These are phyloP conservation scores for Aspergillus fumigatiaffinis DNA, from an alignment of 2,329 filamentous ascomycete species.

Conservation along the genomic window DNA sequence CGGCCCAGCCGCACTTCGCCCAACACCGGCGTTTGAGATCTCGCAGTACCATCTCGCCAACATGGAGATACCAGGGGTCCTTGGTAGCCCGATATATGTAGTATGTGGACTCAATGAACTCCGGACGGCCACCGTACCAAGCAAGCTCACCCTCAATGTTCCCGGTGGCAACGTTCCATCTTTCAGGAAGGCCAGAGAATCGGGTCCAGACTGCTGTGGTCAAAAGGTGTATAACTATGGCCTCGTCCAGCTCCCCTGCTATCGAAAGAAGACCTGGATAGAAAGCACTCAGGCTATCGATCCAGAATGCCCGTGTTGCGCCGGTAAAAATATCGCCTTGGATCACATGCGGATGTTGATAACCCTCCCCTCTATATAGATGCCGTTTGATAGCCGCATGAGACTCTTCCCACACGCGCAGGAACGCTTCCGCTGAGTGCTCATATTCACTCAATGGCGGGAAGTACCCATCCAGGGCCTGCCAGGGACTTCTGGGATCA, in stretches of 20 bases:
- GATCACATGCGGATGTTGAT: constrained; percentile 86
- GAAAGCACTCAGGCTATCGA: constrained; percentile 92
- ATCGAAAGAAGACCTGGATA: constrained; percentile 85
- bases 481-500: constrained; percentile 39
- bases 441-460: constrained; percentile 60
- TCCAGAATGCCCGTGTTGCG: constrained; percentile 85
- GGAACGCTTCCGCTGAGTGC: constrained; percentile 72
- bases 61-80: constrained; percentile 94
- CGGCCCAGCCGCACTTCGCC: constrained; percentile 90
- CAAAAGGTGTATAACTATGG: constrained; percentile 81
- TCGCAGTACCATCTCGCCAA: constrained; percentile 88
- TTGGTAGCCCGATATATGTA: constrained; percentile 90
- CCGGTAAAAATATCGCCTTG: constrained; percentile 87
- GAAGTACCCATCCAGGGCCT: constrained; percentile 61
- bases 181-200: constrained; percentile 88
- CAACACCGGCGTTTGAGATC: constrained; percentile 88
- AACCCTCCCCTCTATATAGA: constrained; percentile 70
- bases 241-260: constrained; percentile 86
- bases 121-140: constrained; percentile 94
- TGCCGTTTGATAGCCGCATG: constrained; percentile 86
- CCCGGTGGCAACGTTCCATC: constrained; percentile 83
- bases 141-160: constrained; percentile 80
- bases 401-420: constrained; percentile 78
- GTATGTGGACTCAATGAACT: constrained; percentile 96
- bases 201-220: constrained; percentile 93